Base-by-base conservation (phyloP, 257 asterid genomes). In the Fraxinus excelsior region DNA sequence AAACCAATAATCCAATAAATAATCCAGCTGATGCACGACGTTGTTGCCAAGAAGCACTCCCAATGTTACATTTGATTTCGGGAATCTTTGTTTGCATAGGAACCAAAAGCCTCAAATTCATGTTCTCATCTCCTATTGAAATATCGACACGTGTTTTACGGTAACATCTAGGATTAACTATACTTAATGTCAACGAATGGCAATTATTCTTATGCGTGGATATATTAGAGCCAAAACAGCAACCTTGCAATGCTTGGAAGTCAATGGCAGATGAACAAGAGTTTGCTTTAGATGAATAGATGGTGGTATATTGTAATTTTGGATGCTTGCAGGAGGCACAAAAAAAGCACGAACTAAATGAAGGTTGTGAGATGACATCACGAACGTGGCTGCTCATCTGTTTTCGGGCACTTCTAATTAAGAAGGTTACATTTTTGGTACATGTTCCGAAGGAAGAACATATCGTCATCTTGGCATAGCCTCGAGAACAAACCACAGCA, bases 1-100 rank as follows among this genome's bases (percentile, higher is more conserved):
- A 90, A 68, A 89, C 87, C 83, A 95, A 71, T 23, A 86, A 83
- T 29, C 94, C 96, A 80, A 87, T 72, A 66, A 82, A 75, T 72
- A 88, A 77, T 66, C 88, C 90, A 72, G 88, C 84, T 38, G 90
- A 82, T 34, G 82, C 67, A 78, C 78, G 46, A 38, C 81, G 75
- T 60, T 82, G 87, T 40, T 79, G 77, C 90, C 90, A 83, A 38
- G 86, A 87, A 79, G 78, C 79, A 53, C 77, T 84, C 56, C 82
- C 90, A 25, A 76, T 7, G 28, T 74, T 84, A 40, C 76, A 79
- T 58, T 78, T 82, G 74, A 82, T 40, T 76, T 69, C 76, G 65
- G 89, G 79, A 58, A 80, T 28, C 74, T 76, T 83, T 34, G 77
- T 70, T 73, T 75, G 84, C 58, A 74, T 85, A 78, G 92, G 90